Conservation (phyloP, 1,139 yeast genomes). For the Candida tetrigidarum region DNA sequence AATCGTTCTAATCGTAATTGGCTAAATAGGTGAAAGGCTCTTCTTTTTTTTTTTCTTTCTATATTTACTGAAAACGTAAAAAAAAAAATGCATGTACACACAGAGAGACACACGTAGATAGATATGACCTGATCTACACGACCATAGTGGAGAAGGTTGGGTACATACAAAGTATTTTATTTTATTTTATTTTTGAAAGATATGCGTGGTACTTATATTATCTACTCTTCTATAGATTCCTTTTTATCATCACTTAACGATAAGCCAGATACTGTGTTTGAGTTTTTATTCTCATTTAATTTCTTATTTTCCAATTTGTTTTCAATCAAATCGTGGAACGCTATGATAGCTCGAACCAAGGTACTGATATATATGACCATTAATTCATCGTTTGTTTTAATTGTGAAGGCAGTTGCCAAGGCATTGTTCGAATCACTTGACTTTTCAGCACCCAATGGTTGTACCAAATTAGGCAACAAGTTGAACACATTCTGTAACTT, state of each 20-base stretch:
- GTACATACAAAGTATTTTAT: neutral
- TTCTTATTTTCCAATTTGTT: conserved; percentile 87
- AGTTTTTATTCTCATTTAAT: conserved; percentile 40
- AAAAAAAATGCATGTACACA: neutral
- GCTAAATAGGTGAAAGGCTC: neutral
- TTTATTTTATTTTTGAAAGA: too few relatives aligned
- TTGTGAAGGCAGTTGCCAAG: conserved; percentile 79
- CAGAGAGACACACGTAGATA: neutral
- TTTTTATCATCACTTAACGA: conserved; percentile 13
- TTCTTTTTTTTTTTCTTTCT: neutral
- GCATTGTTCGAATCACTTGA: conserved; percentile 38
- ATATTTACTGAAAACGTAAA: neutral
- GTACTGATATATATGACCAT: conserved; percentile 93
- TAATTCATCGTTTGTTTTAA: conserved; percentile 93
- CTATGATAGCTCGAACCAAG: conserved; percentile 90
- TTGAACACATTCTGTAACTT: conserved; percentile 95
- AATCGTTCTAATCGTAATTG: conserved; percentile 3
- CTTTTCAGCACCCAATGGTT: conserved; percentile 9
- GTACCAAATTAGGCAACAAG: conserved; percentile 78
- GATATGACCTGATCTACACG: conserved; percentile 4
- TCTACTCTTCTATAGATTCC: conserved; percentile 13
- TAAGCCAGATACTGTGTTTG: conserved; percentile 12
- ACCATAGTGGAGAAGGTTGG: too few relatives aligned
- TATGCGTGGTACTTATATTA: neutral
- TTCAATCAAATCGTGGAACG: conserved; percentile 96